Conservation (phyloP, 768 basidiomycete species). For the Leucocoprinus sp. region DNA sequence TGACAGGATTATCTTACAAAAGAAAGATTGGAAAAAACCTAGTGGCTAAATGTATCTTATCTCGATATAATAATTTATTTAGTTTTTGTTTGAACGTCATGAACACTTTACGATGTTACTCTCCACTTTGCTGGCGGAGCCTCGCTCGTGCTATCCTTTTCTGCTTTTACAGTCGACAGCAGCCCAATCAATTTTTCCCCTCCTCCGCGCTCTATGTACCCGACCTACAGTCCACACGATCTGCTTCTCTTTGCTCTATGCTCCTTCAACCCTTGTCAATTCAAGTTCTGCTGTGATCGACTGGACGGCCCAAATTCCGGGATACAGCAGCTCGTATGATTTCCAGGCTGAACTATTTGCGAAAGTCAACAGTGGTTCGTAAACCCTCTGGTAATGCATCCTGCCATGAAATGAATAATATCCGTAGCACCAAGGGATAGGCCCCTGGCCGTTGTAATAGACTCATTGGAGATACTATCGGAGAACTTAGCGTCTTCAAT, state of each 20-base stretch:
- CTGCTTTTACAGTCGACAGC: constrained; percentile 52
- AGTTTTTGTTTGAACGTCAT: neutral
- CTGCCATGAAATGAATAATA: neutral
- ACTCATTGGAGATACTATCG: constrained; percentile 61
- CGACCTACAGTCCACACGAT: constrained; percentile 10
- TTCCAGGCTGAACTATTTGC: constrained; percentile 28
- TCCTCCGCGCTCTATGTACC: constrained; percentile 36
- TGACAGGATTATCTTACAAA: constrained; percentile 26
- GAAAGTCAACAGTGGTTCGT: constrained; percentile 33
- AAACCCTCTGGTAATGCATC: neutral
- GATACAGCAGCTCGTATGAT: constrained; percentile 31
- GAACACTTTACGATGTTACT: constrained; percentile 11
- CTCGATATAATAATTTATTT: constrained; percentile 2
- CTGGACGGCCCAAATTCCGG: constrained; percentile 42
- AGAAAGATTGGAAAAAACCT: constrained; percentile 35
- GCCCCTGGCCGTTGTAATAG: constrained; percentile 58
- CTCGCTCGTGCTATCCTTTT: constrained; percentile 28
- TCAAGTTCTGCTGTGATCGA: constrained; percentile 29
- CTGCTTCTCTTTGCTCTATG: constrained; percentile 44
- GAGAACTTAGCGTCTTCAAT: constrained; percentile 50
- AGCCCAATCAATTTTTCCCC: constrained; percentile 48
- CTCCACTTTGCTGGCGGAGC: neutral
- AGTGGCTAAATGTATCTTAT: constrained; percentile 10
- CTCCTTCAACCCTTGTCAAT: constrained; percentile 33
- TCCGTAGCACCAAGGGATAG: constrained; percentile 27